Conservation (phyloP, 2,329 filamentous ascomycete genomes). For the Colletotrichum aenigma region DNA sequence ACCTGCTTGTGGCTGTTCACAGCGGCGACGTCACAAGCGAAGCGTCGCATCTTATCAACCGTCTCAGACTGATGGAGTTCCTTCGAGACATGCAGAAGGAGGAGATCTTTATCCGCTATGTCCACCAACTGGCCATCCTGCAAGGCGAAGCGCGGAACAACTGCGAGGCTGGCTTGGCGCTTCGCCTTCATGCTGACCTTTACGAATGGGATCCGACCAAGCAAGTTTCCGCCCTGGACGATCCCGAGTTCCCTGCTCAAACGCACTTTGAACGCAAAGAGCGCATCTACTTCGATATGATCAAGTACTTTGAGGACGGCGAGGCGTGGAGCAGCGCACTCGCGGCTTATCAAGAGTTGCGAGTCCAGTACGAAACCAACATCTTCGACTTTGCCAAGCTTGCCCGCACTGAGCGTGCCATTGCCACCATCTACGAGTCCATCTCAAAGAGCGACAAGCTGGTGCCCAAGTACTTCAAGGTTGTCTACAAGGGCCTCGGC, state of each 20-base stretch:
- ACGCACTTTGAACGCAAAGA: constrained; percentile 93
- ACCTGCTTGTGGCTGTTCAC: constrained; percentile 89
- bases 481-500: constrained; percentile 86
- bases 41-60: constrained; percentile 84
- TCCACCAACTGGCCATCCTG: constrained; percentile 84
- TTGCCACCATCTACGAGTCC: constrained; percentile 89
- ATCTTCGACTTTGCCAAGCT: constrained; percentile 92
- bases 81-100: constrained; percentile 96
- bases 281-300: constrained; percentile 90
- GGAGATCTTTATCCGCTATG: constrained; percentile 94
- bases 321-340: constrained; percentile 91
- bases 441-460: constrained; percentile 82
- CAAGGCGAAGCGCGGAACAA: constrained; percentile 79
- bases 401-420: constrained; percentile 85
- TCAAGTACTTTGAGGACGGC: constrained; percentile 93
- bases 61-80: constrained; percentile 92
- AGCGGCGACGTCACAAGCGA: constrained; percentile 76
- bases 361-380: constrained; percentile 88
- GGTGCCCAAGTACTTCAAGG: constrained; percentile 87
- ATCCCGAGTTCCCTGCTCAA: constrained; percentile 82
- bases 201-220: constrained; percentile 87
- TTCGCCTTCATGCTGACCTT: constrained; percentile 88
- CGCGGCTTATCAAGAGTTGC: constrained; percentile 87
- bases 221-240: constrained; percentile 67
- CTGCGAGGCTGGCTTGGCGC: constrained; percentile 85